Base-by-base conservation (phyloP, 805 yeast species). In the Metschnikowia shivogae region DNA sequence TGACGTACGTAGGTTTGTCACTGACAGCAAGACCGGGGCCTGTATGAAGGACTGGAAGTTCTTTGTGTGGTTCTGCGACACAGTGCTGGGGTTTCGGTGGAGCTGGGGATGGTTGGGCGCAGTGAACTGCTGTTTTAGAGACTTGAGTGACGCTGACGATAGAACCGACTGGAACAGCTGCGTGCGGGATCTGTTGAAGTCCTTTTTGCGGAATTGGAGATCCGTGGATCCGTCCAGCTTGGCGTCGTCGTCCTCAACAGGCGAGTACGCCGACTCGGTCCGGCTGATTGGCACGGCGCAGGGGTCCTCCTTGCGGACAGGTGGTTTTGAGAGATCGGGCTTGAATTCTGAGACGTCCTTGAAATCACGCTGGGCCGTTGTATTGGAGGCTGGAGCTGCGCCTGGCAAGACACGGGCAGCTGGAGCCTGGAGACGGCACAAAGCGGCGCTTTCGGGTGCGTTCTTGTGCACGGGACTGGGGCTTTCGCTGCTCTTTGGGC, bases 21-120 rank as follows among this genome's bases (percentile, higher is more conserved):
- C 65, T 45, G 67, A 60, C 33, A 71, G 66, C 36, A 72, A 56
- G 4, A 70, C 75, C 1, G 76, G 76, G 1, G 75, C 76, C 55
- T 72, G 76, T 43, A 72, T 72, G 46, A 67, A 70, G 19, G 71
- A 64, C 57, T 72, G 76, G 57, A 70, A 68, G 55, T 72, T 67
- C 52, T 67, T 55, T 29, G 49, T 42, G 34, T 53, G 47, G 13
- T 38, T 43, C 32, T 44, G 51, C 36, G 46, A 45, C 13, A 44
- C 47, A n/a, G 46, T 39, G 43, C 51, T 46, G 13, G 43, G 42
- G 24, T 48, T 53, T 5, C 55, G 40, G 48, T 47, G 43, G 34
- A 48, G 42, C 17, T 49, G 47, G 7, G 49, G 55, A 43, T 34
- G 52, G 34, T 36, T 37, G 33, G 46, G 51, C 19, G 38, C 40